Conservation (phyloP, 1,284 basidiomycete genomes). For the Leccinum fallax region DNA sequence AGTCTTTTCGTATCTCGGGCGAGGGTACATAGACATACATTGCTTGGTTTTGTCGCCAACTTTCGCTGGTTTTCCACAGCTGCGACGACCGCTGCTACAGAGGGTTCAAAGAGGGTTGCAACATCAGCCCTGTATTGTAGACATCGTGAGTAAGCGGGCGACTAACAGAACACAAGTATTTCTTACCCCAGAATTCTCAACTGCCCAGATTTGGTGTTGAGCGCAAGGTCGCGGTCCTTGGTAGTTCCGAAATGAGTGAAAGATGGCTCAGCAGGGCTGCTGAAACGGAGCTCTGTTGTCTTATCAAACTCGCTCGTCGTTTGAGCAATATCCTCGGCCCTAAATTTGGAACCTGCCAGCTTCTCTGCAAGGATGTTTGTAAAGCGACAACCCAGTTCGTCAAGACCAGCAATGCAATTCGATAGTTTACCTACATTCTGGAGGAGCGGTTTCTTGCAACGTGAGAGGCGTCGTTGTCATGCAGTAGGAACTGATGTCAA, state of each 20-base stretch:
- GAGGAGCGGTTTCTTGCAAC: conserved; percentile 36
- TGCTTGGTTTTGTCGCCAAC: conserved; percentile 28
- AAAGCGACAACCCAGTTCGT: conserved; percentile 1
- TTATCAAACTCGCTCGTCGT: conserved; percentile 45
- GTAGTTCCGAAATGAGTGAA: conserved; percentile 46
- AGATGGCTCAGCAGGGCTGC: conserved; percentile 34
- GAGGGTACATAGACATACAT: conserved; percentile 19
- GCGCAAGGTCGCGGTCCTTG: conserved; percentile 37
- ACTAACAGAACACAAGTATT: no score
- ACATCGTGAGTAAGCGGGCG: no score
- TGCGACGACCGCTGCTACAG: conserved; percentile 36
- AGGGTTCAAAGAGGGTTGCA: conserved; percentile 44
- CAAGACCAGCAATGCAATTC: conserved; percentile 2
- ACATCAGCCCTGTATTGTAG: conserved; percentile 26
- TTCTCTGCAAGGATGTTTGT: conserved; percentile 30
- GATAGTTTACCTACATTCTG: conserved; percentile 31
- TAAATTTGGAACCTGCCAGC: conserved; percentile 38
- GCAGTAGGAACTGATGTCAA: conserved; percentile 44
- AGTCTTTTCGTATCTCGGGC: not conserved
- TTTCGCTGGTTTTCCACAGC: conserved; percentile 37
- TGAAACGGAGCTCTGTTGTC: conserved; percentile 45
- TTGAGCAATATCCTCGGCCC: conserved; percentile 34
- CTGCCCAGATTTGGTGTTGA: conserved; percentile 45
- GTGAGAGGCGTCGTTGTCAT: no score
- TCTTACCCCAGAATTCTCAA: no score